Evolutionary conservation across 2,329 filamentous ascomycete species (phyloP), one percentile per base, ranked within the genome.

Genomic region (Pseudopithomyces chartarum): DNA sequence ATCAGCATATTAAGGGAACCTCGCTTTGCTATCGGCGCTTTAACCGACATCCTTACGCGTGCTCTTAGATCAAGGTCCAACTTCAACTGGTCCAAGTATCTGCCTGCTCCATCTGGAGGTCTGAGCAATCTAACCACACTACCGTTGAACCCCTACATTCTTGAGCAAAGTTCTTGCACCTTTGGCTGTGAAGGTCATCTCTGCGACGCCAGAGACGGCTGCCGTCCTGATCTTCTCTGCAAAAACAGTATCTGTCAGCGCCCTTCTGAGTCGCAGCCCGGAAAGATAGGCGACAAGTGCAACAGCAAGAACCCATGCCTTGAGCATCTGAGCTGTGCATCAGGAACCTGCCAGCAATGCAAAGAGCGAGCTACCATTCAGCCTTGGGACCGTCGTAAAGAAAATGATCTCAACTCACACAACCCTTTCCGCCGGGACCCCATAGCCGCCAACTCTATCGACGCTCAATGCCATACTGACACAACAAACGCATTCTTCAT

Each of bases 151-250:
- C 71, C 71, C 0, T 74, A 69, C 54, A 62, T 69, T n/a, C 65
- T 65, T 1, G 54, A 67, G 11, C 65, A 67, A 53, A 62, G 63
- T 55, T 47, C 58, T 26, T 74, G 71, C 38, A 65, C 63, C 0
- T 71, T 74, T 26, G 73, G 73, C 44, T 74, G 73, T 50, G 56
- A 57, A 19, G 71, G 72, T 32, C 65, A 64, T 8, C 60, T 75
- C 2, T 75, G 73, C 47, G 61, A 66, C 56, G 56, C 64, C 0
- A 53, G 65, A 2, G 73, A 75, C 42, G 61, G 57, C 4, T 75
- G 73, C 51, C 7, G 34, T 0, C 68, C 71, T 0, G 42, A 63
- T 12, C 63, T 74, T 0, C 23, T 72, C 1, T 75, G 73, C 58
- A 73, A 69, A 17, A 74, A 75, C 49, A 67, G 59, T 52, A 50